Conservation (phyloP, 2,329 filamentous ascomycete genomes). For the Aspergillus quadrilineatus region DNA sequence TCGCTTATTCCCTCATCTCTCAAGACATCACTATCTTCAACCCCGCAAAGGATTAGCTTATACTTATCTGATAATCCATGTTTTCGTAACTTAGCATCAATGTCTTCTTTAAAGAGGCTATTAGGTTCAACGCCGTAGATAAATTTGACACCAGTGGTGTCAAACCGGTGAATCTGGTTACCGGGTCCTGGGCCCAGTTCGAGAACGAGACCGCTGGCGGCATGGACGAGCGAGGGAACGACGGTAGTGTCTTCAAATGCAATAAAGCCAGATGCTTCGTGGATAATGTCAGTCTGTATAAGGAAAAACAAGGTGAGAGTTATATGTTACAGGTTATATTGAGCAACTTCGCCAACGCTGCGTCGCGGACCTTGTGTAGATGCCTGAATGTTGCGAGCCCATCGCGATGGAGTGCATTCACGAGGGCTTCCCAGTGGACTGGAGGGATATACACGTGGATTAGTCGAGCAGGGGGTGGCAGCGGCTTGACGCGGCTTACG, state of each 20-base stretch:
- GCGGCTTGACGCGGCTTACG: neutral
- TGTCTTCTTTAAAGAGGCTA: conserved; percentile 28
- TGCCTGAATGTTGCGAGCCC: conserved; percentile 17
- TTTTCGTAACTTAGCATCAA: conserved; percentile 33
- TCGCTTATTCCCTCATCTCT: conserved; percentile 36
- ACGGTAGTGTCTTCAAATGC: conserved; percentile 36
- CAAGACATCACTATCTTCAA: conserved; percentile 43
- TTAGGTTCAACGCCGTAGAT: conserved; percentile 48
- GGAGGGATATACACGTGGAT: neutral
- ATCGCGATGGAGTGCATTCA: conserved; percentile 17
- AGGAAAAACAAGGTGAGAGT: neutral
- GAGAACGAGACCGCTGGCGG: conserved; percentile 40
- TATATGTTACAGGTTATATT: conserved; percentile 15
- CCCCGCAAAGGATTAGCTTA: conserved; percentile 37
- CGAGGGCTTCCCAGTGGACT: conserved; percentile 24
- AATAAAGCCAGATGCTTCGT: conserved; percentile 23
- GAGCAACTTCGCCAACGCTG: conserved; percentile 21
- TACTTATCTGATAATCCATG: conserved; percentile 38
- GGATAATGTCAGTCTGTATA: neutral
- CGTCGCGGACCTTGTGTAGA: conserved; percentile 18
- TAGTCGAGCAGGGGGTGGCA: neutral
- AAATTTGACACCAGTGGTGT: conserved; percentile 30
- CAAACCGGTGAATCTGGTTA: conserved; percentile 45
- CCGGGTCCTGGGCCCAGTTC: conserved; percentile 49
- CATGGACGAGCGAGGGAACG: conserved; percentile 31